phyloP scores from a whole-genome alignment of 2,329 filamentous ascomycete species.

The Sporothrix euskadiensis region DNA sequence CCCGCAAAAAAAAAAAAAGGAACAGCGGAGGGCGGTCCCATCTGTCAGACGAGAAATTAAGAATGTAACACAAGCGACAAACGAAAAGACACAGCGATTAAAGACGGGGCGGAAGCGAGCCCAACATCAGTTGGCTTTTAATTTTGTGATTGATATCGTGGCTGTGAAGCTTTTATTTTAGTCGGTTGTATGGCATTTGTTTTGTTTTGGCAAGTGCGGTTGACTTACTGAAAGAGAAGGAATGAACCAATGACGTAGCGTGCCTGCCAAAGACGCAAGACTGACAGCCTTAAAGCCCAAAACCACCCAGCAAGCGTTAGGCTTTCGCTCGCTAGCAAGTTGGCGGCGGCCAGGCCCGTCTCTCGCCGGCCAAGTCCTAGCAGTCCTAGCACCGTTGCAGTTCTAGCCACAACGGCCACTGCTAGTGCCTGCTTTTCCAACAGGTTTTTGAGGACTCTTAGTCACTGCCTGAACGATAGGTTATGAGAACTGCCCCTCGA shows the following conservation, averaged over 20 bases:
- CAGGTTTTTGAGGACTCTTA: background rate
- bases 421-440: background rate
- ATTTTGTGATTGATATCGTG: background rate
- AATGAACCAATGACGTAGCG: slow-evolving; percentile 19
- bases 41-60: slow-evolving; percentile 11
- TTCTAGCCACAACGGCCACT: background rate
- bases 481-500: background rate
- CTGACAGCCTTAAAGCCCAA: background rate
- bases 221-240: background rate
- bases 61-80: background rate
- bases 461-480: background rate
- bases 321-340: background rate
- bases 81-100: background rate
- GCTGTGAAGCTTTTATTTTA: background rate
- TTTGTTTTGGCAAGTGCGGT: background rate
- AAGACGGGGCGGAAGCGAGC: background rate
- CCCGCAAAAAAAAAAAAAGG: background rate
- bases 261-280: background rate
- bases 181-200: background rate
- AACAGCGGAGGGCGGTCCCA: background rate
- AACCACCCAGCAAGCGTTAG: background rate
- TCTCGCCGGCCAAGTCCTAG: background rate
- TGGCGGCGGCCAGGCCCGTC: slow-evolving; percentile 18
- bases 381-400: background rate
- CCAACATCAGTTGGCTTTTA: background rate